Evolutionary conservation across 305 asterid genomes (phyloP).

Genomic region (Fraxinus floribunda): DNA sequence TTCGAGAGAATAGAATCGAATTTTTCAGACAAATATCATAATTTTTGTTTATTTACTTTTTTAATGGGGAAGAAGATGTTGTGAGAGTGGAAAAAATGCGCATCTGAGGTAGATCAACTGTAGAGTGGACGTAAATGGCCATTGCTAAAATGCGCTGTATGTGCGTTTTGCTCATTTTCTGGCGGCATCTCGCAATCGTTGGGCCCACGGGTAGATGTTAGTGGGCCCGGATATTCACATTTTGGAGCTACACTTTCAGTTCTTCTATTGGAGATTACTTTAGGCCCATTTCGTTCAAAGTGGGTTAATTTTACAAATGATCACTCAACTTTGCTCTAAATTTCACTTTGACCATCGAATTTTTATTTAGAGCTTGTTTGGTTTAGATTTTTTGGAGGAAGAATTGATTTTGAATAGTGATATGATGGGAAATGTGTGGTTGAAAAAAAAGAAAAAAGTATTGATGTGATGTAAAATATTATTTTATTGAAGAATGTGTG

Average conservation of each 20-base stretch:
- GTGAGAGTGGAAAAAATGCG: slow-evolving; percentile 18
- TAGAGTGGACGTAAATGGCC: slow-evolving; percentile 13
- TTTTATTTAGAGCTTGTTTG: neutral
- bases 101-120: slow-evolving; percentile 27
- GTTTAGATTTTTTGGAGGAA: no score
- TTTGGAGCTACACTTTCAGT: neutral
- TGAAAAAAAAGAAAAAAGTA: no score
- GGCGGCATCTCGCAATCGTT: slow-evolving; percentile 2
- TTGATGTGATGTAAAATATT: no score
- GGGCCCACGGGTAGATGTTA: slow-evolving; percentile 3
- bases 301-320: neutral
- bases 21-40: slow-evolving; percentile 5
- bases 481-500: no score
- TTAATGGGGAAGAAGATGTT: neutral
- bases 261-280: neutral
- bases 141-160: slow-evolving; percentile 30
- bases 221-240: neutral
- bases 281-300: neutral
- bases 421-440: no score
- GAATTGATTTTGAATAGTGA: no score
- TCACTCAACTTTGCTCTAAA: neutral
- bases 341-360: neutral
- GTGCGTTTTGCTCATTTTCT: slow-evolving; percentile 13
- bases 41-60: neutral
- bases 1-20: neutral